Base-by-base conservation (phyloP, 805 yeast genomes). In the Sungouiella blattae region DNA sequence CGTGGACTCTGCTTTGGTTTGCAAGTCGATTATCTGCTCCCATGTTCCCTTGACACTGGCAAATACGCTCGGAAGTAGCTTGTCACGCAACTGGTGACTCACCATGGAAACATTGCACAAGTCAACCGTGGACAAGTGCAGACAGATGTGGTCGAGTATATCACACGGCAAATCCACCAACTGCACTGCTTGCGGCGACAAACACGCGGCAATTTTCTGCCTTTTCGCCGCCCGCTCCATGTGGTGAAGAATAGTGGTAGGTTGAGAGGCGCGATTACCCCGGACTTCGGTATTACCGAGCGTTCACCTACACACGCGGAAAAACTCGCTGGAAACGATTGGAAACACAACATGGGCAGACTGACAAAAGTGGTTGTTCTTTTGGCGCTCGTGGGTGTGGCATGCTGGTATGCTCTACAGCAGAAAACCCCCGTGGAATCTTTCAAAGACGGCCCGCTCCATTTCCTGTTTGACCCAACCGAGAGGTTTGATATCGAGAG, bases 41-140 rank as follows among this genome's bases (percentile, higher is more conserved):
- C 69, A 63, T 1, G 53, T 45, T 7, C 51, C 44, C 33, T 53
- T 52, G 18, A 60, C 43, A 13, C 39, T 44, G 5, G 36, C 24
- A 40, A 57, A 58, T 15, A 60, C 37, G 20, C 39, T 42, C 6
- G 41, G 41, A 0, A 31, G 23, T 4, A 62, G 41, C 18, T 45
- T 43, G 6, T 30, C n/a, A 20, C 65, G 47, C 33, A 39, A 52
- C 7, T 18, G 12, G 5, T 26, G 41, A 37, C 44, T 45, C 5
- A 52, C 32, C 11, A 36, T 24, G 2, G 47, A 33, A 9, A 47
- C 24, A n/a, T 4, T 25, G 15, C 32, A 30, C 17, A 45, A 38
- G 20, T 44, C 49, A n/a, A 26, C 28, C 7, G 40, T 31, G 12
- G 40, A 9, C 18, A 39, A 29, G 13, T 26, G 20, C 11, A 18